Conservation (phyloP, 1,284 basidiomycete genomes). For the Cutaneotrichosporon cavernicola region DNA sequence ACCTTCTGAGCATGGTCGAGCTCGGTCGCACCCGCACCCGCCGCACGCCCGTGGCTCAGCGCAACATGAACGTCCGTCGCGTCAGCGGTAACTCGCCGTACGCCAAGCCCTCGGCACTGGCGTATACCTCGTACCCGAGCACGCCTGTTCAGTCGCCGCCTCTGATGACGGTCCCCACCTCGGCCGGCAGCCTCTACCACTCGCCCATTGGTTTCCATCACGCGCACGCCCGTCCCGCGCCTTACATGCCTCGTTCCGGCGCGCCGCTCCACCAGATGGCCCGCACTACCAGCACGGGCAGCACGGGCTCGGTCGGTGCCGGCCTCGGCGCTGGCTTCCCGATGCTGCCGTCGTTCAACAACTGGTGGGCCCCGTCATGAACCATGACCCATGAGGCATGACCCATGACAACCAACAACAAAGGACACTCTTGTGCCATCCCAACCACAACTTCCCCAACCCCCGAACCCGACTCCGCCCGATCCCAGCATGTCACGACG, state of each 20-base stretch:
- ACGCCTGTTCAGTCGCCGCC: slow-evolving; percentile 9
- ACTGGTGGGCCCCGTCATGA: neutral
- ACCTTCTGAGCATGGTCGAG: slow-evolving; percentile 17
- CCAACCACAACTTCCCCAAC: too few species aligned
- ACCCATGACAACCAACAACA: too few species aligned
- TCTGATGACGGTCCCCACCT: neutral
- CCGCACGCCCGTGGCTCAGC: slow-evolving; percentile 10
- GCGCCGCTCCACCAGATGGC: slow-evolving; percentile 1
- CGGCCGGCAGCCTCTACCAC: slow-evolving; percentile 9
- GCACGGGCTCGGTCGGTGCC: neutral
- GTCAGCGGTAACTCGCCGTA: slow-evolving; percentile 5
- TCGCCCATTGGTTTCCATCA: neutral
- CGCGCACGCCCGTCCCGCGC: slow-evolving; percentile 4
- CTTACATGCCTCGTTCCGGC: slow-evolving; percentile 1
- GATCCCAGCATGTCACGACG: neutral
- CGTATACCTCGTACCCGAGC: slow-evolving; percentile 3
- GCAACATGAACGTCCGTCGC: slow-evolving; percentile 3
- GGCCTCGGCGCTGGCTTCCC: neutral
- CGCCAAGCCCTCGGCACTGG: neutral
- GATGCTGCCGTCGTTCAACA: neutral
- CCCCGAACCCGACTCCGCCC: neutral
- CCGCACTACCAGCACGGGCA: neutral
- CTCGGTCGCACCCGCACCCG: slow-evolving; percentile 19
- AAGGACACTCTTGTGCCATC: neutral
- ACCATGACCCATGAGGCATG: neutral